Percentiles rank a stretch among this genome's conserved stretches.
Evolutionary conservation across 2,329 filamentous ascomycete species (phyloP).

Genomic region (Metarhizium rileyi): DNA sequence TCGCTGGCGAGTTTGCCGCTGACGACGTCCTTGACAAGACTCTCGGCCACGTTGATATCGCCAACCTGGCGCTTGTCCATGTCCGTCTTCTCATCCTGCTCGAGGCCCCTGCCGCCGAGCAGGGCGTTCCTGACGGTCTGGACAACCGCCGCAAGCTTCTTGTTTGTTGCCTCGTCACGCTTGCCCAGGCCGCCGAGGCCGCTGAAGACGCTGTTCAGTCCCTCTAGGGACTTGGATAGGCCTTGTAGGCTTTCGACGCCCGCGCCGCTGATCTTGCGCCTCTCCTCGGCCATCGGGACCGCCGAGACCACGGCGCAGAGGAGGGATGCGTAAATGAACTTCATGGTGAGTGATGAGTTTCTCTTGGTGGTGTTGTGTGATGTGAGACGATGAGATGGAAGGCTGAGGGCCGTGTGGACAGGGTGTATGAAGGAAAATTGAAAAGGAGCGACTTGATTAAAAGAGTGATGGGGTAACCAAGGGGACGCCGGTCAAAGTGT

Average conservation of each 20-base stretch:
- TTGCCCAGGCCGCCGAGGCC: background rate
- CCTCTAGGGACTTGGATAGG: background rate
- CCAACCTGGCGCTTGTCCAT: background rate
- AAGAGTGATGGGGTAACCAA: background rate
- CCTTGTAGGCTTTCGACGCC: background rate
- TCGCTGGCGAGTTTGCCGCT: background rate
- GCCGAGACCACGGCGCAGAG: slow-evolving; percentile 1
- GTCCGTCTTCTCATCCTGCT: background rate
- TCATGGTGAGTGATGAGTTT: background rate
- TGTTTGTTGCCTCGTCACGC: background rate
- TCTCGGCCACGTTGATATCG: background rate
- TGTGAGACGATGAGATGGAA: too few species aligned
- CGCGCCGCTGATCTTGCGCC: background rate
- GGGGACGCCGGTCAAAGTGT: background rate
- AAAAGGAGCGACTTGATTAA: background rate
- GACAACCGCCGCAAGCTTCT: background rate
- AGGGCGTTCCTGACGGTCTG: background rate
- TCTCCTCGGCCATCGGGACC: background rate
- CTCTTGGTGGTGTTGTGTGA: background rate
- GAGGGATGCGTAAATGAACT: background rate
- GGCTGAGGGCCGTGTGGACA: too few species aligned
- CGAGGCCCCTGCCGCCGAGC: background rate
- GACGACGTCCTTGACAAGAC: background rate
- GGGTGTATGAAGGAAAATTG: background rate
- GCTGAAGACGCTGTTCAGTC: background rate